Base-by-base conservation (phyloP, 2,329 filamentous ascomycete species). In the Hirsutella thompsonii region DNA sequence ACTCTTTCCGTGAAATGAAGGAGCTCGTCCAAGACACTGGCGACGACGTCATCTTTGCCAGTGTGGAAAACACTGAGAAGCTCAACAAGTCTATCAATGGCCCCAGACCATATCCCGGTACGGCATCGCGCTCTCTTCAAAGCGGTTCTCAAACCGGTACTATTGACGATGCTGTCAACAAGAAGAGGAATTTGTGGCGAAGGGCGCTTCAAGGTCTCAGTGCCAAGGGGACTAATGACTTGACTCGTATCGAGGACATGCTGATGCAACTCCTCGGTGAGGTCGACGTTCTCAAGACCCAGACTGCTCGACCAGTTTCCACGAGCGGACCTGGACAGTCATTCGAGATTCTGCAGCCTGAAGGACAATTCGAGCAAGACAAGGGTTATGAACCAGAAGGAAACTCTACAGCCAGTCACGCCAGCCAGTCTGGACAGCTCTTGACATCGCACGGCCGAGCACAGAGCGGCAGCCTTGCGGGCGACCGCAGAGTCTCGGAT, bases 1-100 rank as follows among this genome's bases (percentile, higher is more conserved):
- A 85, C 51, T 93, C 87, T 1, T 94, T 96, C 56, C 86, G 94
- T 49, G 89, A 94, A 52, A 84, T 98, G 72, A 95, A 92, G 68
- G 83, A 81, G 48, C 82, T 94, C 55, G 83, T 98, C 46, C 82
- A 83, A 38, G 83, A 93, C 49, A 90, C 93, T 45, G 58, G 61
- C 5, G 90, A 95, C 55, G 85, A 86, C 44, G 75, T 88, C 54
- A 83, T 96, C 54, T 86, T 95, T 61, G 81, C 83, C 32, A 81
- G 84, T 47, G 83, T 85, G n/a, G 83, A 85, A 52, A 86, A 90
- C 55, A 90, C 90, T 10, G 88, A 94, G 47, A 80, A 83, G 56
- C 86, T 87, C 1, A 76, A 93, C 52, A 86, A 82, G 50, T 76
- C 85, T 35, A 76, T 96, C 45, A 81, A 84, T 40, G 90, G 90